phyloP scores from a whole-genome alignment of 306 rosid genomes.

The Cucurbita maxima region DNA sequence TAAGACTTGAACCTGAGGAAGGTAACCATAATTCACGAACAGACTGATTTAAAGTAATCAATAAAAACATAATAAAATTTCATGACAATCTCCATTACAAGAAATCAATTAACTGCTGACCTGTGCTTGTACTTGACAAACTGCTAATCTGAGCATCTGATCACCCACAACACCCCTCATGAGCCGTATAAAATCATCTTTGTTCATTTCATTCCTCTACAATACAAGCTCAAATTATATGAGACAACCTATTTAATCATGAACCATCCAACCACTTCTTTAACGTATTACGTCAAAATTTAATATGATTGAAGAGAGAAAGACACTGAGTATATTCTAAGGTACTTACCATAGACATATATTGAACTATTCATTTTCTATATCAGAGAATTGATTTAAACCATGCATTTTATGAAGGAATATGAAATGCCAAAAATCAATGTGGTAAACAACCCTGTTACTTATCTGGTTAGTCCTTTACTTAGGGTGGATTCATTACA shows the following conservation, averaged over 20 bases:
- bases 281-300: background rate
- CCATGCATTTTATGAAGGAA: background rate
- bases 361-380: background rate
- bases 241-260: slow-evolving; percentile 9
- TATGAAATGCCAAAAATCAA: background rate
- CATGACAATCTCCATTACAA: background rate
- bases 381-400: background rate
- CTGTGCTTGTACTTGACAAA: slow-evolving; percentile 52
- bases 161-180: slow-evolving; percentile 76
- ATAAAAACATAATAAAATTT: background rate
- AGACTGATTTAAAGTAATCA: background rate
- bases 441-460: background rate
- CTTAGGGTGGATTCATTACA: background rate
- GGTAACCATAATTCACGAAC: background rate
- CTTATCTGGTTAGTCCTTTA: background rate
- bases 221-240: slow-evolving; percentile 16
- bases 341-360: background rate
- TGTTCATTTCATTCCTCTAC: slow-evolving; percentile 67
- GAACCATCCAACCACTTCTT: slow-evolving; percentile 3
- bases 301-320: background rate
- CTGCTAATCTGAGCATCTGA: slow-evolving; percentile 77
- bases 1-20: slow-evolving; percentile 5
- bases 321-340: background rate
- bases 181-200: slow-evolving; percentile 65
- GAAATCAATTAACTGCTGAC: slow-evolving; percentile 19